Percentiles rank a stretch among this genome's conserved stretches.
Evolutionary conservation across 495 filamentous ascomycete genomes (phyloP).

Genomic region (Tetracladium setigerum): DNA sequence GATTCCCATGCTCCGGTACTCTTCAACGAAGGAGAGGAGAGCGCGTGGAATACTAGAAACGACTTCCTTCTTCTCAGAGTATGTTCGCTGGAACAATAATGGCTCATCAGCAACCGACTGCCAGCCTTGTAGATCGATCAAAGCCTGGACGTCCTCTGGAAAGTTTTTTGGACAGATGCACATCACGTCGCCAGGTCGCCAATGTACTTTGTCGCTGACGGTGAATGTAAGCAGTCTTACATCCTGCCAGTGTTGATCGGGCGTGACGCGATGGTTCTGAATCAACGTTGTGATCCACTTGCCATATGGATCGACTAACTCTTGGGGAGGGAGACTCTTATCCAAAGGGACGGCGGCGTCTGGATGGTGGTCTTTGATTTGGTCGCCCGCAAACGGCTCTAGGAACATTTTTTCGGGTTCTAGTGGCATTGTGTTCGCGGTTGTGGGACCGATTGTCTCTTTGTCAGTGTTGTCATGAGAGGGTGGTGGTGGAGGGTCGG

Average conservation of each 20-base stretch:
- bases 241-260: slow-evolving; percentile 82
- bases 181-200: slow-evolving; percentile 67
- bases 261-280: slow-evolving; percentile 66
- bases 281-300: slow-evolving; percentile 32
- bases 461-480: not conserved
- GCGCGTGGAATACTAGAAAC: slow-evolving; percentile 3
- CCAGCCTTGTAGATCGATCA: slow-evolving; percentile 77
- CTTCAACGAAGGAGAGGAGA: not conserved
- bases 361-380: slow-evolving; percentile 8
- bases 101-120: slow-evolving; percentile 56
- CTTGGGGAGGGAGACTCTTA: slow-evolving; percentile 23
- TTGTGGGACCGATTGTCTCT: not conserved
- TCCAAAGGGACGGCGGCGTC: not conserved
- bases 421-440: too few relatives aligned
- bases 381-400: slow-evolving; percentile 1
- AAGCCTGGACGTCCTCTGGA: slow-evolving; percentile 60
- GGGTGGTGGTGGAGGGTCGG: not conserved
- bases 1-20: not conserved
- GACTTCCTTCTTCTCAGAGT: slow-evolving; percentile 7
- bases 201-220: slow-evolving; percentile 33
- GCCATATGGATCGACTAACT: slow-evolving; percentile 47
- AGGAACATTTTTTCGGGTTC: not conserved
- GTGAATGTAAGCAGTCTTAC: slow-evolving; percentile 68
- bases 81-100: slow-evolving; percentile 38
- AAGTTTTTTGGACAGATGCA: slow-evolving; percentile 84